Percentiles rank a stretch among this genome's conserved stretches.
Evolutionary conservation across 1,139 yeast genomes (phyloP).

Genomic region (Torulaspora pretoriensis): DNA sequence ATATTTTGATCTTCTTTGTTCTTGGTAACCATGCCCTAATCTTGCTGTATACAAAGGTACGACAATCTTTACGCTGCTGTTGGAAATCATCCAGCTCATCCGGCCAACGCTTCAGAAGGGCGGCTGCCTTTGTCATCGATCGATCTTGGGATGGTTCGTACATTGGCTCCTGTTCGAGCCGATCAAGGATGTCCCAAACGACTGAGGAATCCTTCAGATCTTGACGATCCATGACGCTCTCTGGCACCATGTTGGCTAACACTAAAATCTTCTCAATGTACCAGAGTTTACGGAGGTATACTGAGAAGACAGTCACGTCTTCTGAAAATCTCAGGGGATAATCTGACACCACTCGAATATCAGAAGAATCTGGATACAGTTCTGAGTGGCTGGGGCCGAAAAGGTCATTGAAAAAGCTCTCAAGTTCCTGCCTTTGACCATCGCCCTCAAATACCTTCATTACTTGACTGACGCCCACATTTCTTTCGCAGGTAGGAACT

Average conservation of each 20-base stretch:
- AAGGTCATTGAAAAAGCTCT: background rate
- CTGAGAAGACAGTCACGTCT: background rate
- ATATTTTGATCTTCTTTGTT: background rate
- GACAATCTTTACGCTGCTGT: constrained; percentile 1
- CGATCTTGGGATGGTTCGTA: background rate
- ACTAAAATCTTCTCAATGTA: constrained; percentile 3
- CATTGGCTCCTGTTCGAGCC: background rate
- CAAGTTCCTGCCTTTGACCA: background rate
- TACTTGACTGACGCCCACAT: background rate
- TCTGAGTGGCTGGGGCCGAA: background rate
- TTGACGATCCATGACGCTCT: background rate
- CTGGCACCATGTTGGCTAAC: background rate
- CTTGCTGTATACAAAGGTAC: background rate
- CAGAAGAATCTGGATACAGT: background rate
- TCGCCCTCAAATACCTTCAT: background rate
- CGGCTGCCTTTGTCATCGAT: background rate
- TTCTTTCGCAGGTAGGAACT: background rate
- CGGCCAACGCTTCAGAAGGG: background rate
- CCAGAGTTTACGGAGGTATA: constrained; percentile 2
- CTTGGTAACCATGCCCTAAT: constrained; percentile 1
- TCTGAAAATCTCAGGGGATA: background rate
- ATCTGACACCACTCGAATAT: background rate
- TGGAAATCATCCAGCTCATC: background rate
- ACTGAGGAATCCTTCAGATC: background rate
- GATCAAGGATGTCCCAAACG: background rate